Evolutionary conservation across 306 rosid genomes (phyloP), one percentile per base, ranked within the genome.

Genomic region (Quercus engelmannii): DNA sequence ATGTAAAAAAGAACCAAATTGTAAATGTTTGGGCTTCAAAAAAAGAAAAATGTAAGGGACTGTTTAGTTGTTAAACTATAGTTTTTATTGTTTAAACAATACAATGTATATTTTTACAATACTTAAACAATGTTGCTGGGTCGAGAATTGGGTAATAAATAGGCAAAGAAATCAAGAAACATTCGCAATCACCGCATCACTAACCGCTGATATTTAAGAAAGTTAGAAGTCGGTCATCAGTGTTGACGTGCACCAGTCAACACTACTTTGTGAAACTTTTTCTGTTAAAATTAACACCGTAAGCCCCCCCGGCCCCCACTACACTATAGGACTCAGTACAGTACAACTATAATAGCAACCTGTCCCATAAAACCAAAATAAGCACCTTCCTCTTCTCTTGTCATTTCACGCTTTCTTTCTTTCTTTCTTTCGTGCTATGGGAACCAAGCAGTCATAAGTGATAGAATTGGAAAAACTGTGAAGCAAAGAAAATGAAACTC

Each of bases 271-370:
- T 49, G 54, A 49, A 13, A 49, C 5, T 12, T 49, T 12, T 79
- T 83, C 87, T 88, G 86, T 88, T 69, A 74, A 77, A 65, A 49
- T 54, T 77, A 59, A 83, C 89, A 83, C 79, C 83, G 77, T 81
- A 49, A 74, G 61, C 3, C 54, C 17, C 31, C 82, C 28, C 28
- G 28, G 28, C 28, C 28, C 87, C 82, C 82, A 63, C 88, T 82
- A 65, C 87, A 58, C 87, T 55, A 26, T 8, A 7, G 46, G 46
- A 14, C 69, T 13, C 10, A 3, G 11, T 14, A 15, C 38, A 1
- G 15, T 18, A 5, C 3, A 63, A 15, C 43, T 12, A 30, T 63
- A 28, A 63, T 5, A 63, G 9, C 20, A 58, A 5, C n/a, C 17
- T 46, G 4, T 38, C 73, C 10, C 23, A 28, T 26, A 46, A 31